Evolutionary conservation across 257 asterid genomes (phyloP).

Genomic region (Avicennia marina): DNA sequence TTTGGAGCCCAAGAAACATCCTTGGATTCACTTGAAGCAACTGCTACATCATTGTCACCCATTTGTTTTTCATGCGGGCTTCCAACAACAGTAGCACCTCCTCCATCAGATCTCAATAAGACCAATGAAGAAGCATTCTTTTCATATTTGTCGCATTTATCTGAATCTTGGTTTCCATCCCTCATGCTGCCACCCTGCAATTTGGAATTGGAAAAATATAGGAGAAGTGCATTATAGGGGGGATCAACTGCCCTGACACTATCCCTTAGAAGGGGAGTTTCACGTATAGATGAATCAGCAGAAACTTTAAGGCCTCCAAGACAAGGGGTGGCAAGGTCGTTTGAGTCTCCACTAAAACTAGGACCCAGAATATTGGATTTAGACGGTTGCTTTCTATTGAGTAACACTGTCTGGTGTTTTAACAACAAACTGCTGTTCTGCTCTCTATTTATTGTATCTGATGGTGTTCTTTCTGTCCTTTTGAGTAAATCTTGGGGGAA

Average conservation of each 20-base stretch:
- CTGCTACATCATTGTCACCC: conserved; percentile 15
- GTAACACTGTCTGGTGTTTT: not conserved
- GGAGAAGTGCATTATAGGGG: conserved; percentile 37
- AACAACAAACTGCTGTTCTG: not conserved
- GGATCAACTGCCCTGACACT: conserved; percentile 2
- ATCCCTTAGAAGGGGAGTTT: conserved; percentile 18
- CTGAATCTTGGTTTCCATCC: conserved; percentile 19
- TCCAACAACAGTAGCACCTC: conserved; percentile 6
- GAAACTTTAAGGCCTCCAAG: conserved; percentile 22
- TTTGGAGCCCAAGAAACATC: conserved; percentile 7
- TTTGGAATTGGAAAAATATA: conserved; percentile 31
- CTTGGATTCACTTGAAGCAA: conserved; percentile 9
- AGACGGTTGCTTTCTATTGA: not conserved
- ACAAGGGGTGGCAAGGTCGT: conserved; percentile 22
- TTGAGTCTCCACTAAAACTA: conserved; percentile 17
- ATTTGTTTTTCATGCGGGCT: conserved; percentile 10
- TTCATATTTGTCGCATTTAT: conserved; percentile 18
- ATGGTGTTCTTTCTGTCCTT: not conserved
- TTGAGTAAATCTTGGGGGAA: conserved; percentile 6
- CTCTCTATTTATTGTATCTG: not conserved
- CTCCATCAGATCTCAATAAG: conserved; percentile 16
- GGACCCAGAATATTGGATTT: not conserved
- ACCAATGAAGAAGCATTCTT: conserved; percentile 19
- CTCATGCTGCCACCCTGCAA: conserved; percentile 11
- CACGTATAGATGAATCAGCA: conserved; percentile 15